Percentiles rank a stretch among this genome's conserved stretches.
phyloP scores from a whole-genome alignment of 805 yeast species.

The Yueomyces sp. region DNA sequence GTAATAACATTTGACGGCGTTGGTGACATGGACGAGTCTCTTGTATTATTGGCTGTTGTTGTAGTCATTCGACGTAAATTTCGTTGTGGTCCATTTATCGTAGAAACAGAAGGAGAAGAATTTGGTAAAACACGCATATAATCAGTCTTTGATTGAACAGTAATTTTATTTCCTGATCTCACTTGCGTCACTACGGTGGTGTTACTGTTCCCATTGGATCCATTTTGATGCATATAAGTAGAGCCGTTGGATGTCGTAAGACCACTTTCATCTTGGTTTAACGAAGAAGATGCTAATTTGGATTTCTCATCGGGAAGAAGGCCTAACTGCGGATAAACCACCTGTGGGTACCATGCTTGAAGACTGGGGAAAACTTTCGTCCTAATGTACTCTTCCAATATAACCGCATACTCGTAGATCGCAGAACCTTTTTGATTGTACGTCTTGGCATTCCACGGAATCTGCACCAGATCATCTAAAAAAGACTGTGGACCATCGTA shows the following conservation, averaged over 20 bases:
- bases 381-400: conserved; percentile 29
- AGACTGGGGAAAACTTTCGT: conserved; percentile 25
- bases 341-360: conserved; percentile 21
- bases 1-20: neutral
- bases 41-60: neutral
- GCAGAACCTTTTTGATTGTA: conserved; percentile 61
- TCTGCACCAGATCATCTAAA: conserved; percentile 65
- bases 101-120: neutral
- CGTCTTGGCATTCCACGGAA: conserved; percentile 80
- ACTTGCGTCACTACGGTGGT: neutral
- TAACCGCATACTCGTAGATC: conserved; percentile 55
- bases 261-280: neutral
- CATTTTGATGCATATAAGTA: neutral
- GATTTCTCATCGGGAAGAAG: conserved; percentile 43
- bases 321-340: conserved; percentile 42
- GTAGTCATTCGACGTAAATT: neutral
- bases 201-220: neutral
- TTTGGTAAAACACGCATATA: no score
- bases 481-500: conserved; percentile 58
- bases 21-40: neutral
- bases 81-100: neutral
- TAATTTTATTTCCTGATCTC: neutral
- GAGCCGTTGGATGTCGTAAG: neutral
- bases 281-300: neutral
- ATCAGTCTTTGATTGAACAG: neutral